Evolutionary conservation across 106 monocot species (phyloP).

Genomic region (Dendrobium officinale): DNA sequence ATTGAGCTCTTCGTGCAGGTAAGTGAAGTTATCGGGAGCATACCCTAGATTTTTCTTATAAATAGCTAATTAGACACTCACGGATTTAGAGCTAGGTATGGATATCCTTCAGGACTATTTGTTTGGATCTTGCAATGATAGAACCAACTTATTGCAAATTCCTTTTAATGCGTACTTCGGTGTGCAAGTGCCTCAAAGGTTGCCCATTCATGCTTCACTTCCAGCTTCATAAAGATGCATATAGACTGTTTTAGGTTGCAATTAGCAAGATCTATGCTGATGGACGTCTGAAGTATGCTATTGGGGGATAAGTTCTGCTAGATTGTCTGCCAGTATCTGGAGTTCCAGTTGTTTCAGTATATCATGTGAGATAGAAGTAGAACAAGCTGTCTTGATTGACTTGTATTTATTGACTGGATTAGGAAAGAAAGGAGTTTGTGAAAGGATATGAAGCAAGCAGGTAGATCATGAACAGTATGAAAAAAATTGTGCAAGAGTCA

Average conservation of each 20-base stretch:
- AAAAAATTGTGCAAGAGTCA: background rate
- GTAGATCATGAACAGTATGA: background rate
- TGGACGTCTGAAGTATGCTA: background rate
- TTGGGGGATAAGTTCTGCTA: background rate
- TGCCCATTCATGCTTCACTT: background rate
- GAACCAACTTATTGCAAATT: background rate
- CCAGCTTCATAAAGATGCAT: background rate
- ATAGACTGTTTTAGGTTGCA: background rate
- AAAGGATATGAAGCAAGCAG: background rate
- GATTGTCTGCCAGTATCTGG: background rate
- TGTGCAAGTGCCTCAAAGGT: background rate
- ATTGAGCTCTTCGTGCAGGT: constrained; percentile 77
- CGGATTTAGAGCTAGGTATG: background rate
- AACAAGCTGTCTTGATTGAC: background rate
- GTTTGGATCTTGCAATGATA: background rate
- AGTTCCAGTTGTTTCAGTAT: background rate
- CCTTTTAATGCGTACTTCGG: background rate
- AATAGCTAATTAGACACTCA: background rate
- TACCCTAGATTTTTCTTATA: background rate
- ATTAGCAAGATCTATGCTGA: background rate
- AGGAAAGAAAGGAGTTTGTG: background rate
- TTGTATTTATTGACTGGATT: background rate
- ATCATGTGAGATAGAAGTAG: background rate
- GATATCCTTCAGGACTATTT: background rate
- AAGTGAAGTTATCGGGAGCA: background rate